These are phyloP conservation scores for Huiozyma sinensis DNA, from an alignment of 805 yeast species.

Conservation along the genomic window DNA sequence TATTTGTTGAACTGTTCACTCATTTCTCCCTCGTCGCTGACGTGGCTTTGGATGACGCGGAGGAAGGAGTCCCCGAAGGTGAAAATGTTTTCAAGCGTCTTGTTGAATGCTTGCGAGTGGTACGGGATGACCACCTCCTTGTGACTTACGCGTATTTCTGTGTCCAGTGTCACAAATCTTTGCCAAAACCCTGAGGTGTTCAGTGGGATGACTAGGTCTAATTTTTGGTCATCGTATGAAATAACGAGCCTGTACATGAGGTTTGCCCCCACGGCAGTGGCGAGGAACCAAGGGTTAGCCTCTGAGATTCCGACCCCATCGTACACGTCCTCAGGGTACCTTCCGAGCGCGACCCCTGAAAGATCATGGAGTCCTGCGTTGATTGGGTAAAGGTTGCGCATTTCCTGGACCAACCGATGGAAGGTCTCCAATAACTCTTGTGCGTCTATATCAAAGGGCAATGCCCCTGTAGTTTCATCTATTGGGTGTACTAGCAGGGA, in stretches of 20 bases:
- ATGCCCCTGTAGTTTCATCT: slow-evolving; percentile 8
- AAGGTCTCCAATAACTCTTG: slow-evolving; percentile 52
- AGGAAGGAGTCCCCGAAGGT: slow-evolving; percentile 60
- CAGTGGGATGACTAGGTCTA: slow-evolving; percentile 35
- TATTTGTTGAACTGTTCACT: slow-evolving; percentile 81
- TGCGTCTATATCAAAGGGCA: slow-evolving; percentile 58
- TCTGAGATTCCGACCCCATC: slow-evolving; percentile 61
- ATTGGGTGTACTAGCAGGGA: slow-evolving; percentile 38
- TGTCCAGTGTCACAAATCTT: background rate
- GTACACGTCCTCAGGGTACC: slow-evolving; percentile 89
- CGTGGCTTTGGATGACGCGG: slow-evolving; percentile 46
- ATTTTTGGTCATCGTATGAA: slow-evolving; percentile 30
- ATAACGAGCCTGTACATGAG: slow-evolving; percentile 44
- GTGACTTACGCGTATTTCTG: background rate
- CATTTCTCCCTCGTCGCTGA: slow-evolving; percentile 56
- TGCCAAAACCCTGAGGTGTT: slow-evolving; percentile 22
- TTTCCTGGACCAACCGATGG: slow-evolving; percentile 48
- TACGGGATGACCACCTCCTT: slow-evolving; percentile 8
- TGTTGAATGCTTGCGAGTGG: slow-evolving; percentile 34
- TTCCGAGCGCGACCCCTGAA: slow-evolving; percentile 60
- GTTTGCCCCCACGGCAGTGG: slow-evolving; percentile 63
- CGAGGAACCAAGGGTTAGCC: slow-evolving; percentile 91
- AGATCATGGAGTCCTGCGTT: slow-evolving; percentile 36
- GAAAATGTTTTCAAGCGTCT: slow-evolving; percentile 37
- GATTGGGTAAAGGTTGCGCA: slow-evolving; percentile 69